Evolutionary conservation across 495 filamentous ascomycete species (phyloP).

Genomic region (Eremomyces bilateralis): DNA sequence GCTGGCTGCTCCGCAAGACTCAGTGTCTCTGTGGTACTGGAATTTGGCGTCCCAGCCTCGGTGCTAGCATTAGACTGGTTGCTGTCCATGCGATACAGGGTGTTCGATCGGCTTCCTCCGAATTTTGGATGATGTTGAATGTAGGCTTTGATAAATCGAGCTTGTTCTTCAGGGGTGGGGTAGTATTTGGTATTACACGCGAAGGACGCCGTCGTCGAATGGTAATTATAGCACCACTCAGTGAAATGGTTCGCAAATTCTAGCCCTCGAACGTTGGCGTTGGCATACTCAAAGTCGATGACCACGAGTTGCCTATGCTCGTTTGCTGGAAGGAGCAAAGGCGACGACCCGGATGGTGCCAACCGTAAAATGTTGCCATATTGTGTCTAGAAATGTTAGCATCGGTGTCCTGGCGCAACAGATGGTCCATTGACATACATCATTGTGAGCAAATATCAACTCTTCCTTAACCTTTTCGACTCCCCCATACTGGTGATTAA

Average conservation of each 20-base stretch:
- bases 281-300: constrained; percentile 97
- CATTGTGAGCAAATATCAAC: constrained; percentile 91
- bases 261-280: constrained; percentile 63
- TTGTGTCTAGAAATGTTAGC: constrained; percentile 48
- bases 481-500: constrained; percentile 50
- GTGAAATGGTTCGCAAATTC: constrained; percentile 98
- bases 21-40: too few relatives aligned
- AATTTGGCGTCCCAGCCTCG: constrained; percentile 8
- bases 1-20: constrained; percentile 5
- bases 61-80: constrained; percentile 31
- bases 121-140: constrained; percentile 52
- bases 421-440: constrained; percentile 50
- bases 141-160: constrained; percentile 67
- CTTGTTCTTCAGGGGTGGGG: constrained; percentile 62
- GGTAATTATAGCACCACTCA: constrained; percentile 98
- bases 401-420: not conserved
- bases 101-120: constrained; percentile 8
- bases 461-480: constrained; percentile 39
- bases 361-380: constrained; percentile 95
- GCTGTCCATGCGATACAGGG: constrained; percentile 22
- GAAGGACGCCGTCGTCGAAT: constrained; percentile 40
- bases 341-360: constrained; percentile 61
- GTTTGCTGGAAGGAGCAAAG: constrained; percentile 69
- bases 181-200: constrained; percentile 45
- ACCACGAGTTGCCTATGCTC: constrained; percentile 89